Percentiles rank a stretch among this genome's conserved stretches.
These are phyloP conservation scores for Colletotrichum navitas DNA, from an alignment of 2,329 filamentous ascomycete genomes.

Conservation along the genomic window DNA sequence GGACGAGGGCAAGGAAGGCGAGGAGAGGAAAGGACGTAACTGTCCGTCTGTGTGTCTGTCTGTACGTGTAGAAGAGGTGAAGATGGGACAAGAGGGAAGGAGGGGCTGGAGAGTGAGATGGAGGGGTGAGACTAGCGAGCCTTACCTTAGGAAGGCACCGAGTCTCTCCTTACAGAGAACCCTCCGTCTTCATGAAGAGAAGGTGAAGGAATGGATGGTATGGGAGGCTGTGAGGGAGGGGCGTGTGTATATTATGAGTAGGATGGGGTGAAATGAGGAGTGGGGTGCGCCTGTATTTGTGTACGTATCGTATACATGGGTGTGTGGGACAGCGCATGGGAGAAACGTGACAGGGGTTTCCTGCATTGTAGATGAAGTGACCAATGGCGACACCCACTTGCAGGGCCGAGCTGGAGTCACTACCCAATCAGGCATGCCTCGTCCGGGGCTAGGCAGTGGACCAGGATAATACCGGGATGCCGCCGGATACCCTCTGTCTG, in stretches of 20 bases:
- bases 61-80: background rate
- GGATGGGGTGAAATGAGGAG: background rate
- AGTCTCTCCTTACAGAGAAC: background rate
- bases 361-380: constrained; percentile 64
- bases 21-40: constrained; percentile 2
- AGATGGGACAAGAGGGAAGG: constrained; percentile 25
- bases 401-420: constrained; percentile 57
- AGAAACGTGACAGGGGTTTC: constrained; percentile 63
- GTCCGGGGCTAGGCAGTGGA: constrained; percentile 61
- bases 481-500: constrained; percentile 25
- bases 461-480: constrained; percentile 53
- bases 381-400: constrained; percentile 59
- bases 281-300: background rate
- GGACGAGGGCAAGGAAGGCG: constrained; percentile 12
- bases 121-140: constrained; percentile 25
- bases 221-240: background rate
- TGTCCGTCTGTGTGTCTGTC: no score
- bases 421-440: constrained; percentile 64
- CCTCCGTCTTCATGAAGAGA: background rate
- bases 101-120: constrained; percentile 27
- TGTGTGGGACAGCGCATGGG: constrained; percentile 62
- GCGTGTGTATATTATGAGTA: background rate
- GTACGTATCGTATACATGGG: background rate
- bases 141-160: constrained; percentile 16
- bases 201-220: background rate